phyloP scores from a whole-genome alignment of 129 eudicot species.

The Logfia minima region DNA sequence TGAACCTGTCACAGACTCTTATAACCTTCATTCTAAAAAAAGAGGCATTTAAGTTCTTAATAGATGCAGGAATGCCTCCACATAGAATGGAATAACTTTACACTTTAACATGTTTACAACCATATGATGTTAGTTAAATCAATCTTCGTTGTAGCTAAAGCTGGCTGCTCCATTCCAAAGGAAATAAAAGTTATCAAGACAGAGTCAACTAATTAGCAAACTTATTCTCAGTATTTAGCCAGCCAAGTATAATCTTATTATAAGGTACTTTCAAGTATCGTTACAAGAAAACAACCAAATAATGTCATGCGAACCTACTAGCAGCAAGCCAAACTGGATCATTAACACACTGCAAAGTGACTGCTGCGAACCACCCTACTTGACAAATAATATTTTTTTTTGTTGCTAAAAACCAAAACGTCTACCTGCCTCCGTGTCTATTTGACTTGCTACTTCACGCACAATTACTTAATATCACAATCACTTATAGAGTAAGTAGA shows the following conservation, averaged over 20 bases:
- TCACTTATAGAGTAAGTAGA: too few species aligned
- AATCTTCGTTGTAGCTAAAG: constrained; percentile 5
- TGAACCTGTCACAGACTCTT: neutral
- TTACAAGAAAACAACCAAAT: neutral
- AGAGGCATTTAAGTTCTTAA: neutral
- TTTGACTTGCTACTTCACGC: too few species aligned
- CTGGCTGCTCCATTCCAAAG: neutral
- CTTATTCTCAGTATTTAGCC: neutral
- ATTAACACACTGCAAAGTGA: too few species aligned
- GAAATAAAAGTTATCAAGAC: neutral
- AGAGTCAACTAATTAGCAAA: neutral
- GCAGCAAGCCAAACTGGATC: too few species aligned
- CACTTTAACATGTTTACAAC: constrained; percentile 3
- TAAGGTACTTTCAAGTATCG: neutral
- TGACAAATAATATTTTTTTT: too few species aligned
- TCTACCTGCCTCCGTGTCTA: too few species aligned
- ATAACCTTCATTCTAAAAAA: neutral
- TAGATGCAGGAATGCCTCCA: neutral
- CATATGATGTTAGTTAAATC: constrained; percentile 18
- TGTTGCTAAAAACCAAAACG: too few species aligned
- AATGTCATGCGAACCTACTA: neutral
- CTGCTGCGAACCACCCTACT: too few species aligned
- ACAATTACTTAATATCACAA: too few species aligned
- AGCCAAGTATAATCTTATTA: neutral
- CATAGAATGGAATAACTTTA: neutral